These are phyloP conservation scores for Schizopora paradoxa DNA, from an alignment of 1,284 basidiomycete species.

Conservation along the genomic window DNA sequence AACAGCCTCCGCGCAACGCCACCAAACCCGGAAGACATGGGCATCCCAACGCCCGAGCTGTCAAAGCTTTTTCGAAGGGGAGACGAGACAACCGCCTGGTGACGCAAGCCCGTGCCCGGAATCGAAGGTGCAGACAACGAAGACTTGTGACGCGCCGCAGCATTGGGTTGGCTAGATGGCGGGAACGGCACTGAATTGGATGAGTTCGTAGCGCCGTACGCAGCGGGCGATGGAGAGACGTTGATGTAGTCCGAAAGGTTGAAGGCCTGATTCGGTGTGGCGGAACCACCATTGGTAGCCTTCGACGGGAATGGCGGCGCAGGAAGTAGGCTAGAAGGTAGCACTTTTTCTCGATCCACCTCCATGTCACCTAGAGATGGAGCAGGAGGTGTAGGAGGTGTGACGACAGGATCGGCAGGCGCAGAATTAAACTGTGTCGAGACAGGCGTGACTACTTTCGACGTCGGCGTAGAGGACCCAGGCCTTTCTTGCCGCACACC, in stretches of 20 bases:
- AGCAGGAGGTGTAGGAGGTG: not conserved
- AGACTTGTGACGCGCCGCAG: slow-evolving; percentile 22
- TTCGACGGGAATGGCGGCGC: slow-evolving; percentile 14
- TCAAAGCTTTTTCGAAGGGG: slow-evolving; percentile 16
- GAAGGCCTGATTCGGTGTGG: slow-evolving; percentile 43
- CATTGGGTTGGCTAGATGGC: slow-evolving; percentile 34
- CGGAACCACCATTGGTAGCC: slow-evolving; percentile 28
- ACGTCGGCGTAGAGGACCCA: no score
- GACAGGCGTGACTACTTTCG: no score
- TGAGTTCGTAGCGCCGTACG: slow-evolving; percentile 19
- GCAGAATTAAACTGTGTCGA: no score
- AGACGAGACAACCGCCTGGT: slow-evolving; percentile 40
- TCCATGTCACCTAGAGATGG: not conserved
- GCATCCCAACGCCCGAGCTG: slow-evolving; percentile 3
- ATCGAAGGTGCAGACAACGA: not conserved
- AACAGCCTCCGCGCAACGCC: slow-evolving; percentile 67
- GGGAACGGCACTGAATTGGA: slow-evolving; percentile 19
- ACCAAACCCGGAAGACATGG: not conserved
- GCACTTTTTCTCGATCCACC: not conserved
- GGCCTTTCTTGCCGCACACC: no score
- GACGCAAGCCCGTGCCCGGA: not conserved
- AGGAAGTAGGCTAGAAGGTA: not conserved
- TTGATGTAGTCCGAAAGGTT: slow-evolving; percentile 70
- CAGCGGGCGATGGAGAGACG: slow-evolving; percentile 57
- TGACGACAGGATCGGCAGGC: not conserved